Evolutionary conservation across 352 stramenopile genomes (phyloP), one percentile per base, ranked within the genome.

Genomic region (Blastocystis sp.): DNA sequence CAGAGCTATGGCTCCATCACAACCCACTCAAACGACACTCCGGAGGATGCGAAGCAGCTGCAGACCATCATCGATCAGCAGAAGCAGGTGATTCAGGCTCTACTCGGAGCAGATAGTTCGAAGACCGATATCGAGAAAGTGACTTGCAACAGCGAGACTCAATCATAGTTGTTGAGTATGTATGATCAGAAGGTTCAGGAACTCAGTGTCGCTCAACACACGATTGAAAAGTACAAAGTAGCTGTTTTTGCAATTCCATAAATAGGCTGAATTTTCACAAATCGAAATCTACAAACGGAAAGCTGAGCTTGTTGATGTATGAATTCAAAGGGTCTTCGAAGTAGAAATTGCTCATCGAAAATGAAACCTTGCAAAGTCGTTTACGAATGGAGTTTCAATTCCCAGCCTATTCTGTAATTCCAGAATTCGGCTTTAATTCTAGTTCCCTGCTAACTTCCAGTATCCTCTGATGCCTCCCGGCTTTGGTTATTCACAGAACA

Each of bases 401-500:
- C 30, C 50, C 73, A 8, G 30, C 73, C 0, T 85, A 85, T 65
- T 68, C 73, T 8, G 73, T 85, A n/a, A 7, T 6, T 24, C 11
- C n/a, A 3, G 6, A n/a, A 11, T 20, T 24, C 4, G 7, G 7
- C 2, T 2, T 9, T 85, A 7, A 85, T 45, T 5, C 37, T 66
- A 66, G 73, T 69, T 85, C 34, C 24, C 73, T 0, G 20, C 73
- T 18, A 47, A 34, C 5, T 85, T 66, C 56, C 11, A 53, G 5
- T 85, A 85, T 30, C 73, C 73, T 5, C 47, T 85, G 4, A 20
- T 85, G 5, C 73, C 73, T 30, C 73, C 73, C 1, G 73, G 73
- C 8, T 85, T 85, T 55, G 73, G 73, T 1, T 85, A 85, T 30
- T 85, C 73, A n/a, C 73, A 85, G 73, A 39, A 65, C 2, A 68